Evolutionary conservation across 805 yeast species (phyloP).

Genomic region (Starmerella vaccinii): DNA sequence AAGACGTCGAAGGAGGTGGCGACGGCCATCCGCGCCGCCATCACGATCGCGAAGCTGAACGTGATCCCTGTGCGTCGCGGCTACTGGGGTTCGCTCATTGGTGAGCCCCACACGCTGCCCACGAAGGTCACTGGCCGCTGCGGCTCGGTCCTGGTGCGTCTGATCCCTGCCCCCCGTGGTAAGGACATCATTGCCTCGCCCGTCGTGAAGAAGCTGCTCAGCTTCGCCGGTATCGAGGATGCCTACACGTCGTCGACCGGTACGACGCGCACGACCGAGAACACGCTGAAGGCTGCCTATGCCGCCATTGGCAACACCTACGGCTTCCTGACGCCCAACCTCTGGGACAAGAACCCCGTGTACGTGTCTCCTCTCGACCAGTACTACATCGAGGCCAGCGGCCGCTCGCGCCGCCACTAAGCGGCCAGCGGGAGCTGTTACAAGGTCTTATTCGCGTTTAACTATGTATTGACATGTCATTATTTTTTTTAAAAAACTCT

Average conservation of each 20-base stretch:
- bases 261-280: slow-evolving; percentile 98
- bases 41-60: slow-evolving; percentile 96
- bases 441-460: neutral
- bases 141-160: slow-evolving; percentile 97
- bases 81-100: slow-evolving; percentile 99
- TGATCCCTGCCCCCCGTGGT: slow-evolving; percentile 99
- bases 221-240: slow-evolving; percentile 99
- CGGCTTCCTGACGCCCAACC: slow-evolving; percentile 99
- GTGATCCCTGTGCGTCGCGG: slow-evolving; percentile 99
- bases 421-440: neutral
- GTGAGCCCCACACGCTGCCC: slow-evolving; percentile 98
- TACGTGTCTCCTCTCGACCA: slow-evolving; percentile 90
- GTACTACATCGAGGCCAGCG: slow-evolving; percentile 40
- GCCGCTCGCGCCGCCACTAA: slow-evolving; percentile 26
- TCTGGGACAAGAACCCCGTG: slow-evolving; percentile 82
- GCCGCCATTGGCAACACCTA: slow-evolving; percentile 99
- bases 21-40: slow-evolving; percentile 99
- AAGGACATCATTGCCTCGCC: slow-evolving; percentile 99
- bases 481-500: too few relatives aligned
- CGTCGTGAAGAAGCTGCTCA: slow-evolving; percentile 97
- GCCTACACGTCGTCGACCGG: slow-evolving; percentile 98
- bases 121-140: slow-evolving; percentile 99
- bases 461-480: slow-evolving; percentile 8
- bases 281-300: slow-evolving; percentile 99
- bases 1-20: slow-evolving; percentile 99